Evolutionary conservation across 805 yeast species (phyloP).

Genomic region (Saturnispora bothae): DNA sequence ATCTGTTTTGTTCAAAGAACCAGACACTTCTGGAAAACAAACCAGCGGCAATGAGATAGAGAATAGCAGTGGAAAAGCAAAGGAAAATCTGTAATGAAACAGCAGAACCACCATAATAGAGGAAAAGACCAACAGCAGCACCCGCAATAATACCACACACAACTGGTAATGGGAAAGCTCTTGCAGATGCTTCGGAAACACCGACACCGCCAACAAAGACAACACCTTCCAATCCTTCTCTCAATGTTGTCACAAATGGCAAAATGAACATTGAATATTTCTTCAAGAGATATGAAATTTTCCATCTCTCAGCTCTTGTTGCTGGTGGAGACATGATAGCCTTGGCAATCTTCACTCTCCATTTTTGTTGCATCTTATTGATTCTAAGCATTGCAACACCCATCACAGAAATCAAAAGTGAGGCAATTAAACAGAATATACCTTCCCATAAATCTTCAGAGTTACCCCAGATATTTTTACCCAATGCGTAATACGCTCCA

Average conservation of each 20-base stretch:
- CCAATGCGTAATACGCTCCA: slow-evolving; percentile 79
- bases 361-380: slow-evolving; percentile 92
- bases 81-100: slow-evolving; percentile 81
- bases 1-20: slow-evolving; percentile 68
- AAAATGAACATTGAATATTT: slow-evolving; percentile 83
- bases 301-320: slow-evolving; percentile 39
- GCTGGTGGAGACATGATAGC: slow-evolving; percentile 58
- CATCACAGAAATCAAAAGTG: slow-evolving; percentile 82
- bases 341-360: slow-evolving; percentile 90
- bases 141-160: slow-evolving; percentile 80
- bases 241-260: slow-evolving; percentile 81
- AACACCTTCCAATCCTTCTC: slow-evolving; percentile 97
- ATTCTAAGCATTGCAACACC: slow-evolving; percentile 94
- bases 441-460: slow-evolving; percentile 98
- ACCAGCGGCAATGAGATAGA: slow-evolving; percentile 87
- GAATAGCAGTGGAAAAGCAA: slow-evolving; percentile 76
- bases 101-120: slow-evolving; percentile 76
- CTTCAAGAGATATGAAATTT: slow-evolving; percentile 43
- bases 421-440: slow-evolving; percentile 81
- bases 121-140: slow-evolving; percentile 49
- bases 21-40: slow-evolving; percentile 88
- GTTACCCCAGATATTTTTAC: slow-evolving; percentile 71
- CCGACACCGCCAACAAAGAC: slow-evolving; percentile 97
- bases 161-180: slow-evolving; percentile 88
- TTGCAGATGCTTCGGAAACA: slow-evolving; percentile 33